phyloP scores from a whole-genome alignment of 495 filamentous ascomycete species.

The Penicillium psychrofluorescens region DNA sequence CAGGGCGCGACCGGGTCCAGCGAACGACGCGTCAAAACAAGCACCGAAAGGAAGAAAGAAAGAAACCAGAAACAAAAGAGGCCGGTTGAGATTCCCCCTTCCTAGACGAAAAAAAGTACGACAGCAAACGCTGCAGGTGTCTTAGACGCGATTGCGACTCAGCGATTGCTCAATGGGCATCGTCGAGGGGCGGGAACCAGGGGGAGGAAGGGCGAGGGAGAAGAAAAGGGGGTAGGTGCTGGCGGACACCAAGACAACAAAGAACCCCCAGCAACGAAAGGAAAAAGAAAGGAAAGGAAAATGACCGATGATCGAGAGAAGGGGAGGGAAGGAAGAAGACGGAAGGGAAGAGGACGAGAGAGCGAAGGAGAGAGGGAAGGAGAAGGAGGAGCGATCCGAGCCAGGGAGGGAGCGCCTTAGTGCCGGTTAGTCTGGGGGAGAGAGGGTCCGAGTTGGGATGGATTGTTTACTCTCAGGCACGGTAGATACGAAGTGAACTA shows the following conservation, averaged over 20 bases:
- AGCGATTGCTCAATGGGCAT: no score
- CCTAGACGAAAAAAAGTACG: no score
- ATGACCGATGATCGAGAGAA: not conserved
- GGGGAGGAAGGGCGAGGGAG: not conserved
- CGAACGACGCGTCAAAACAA: conserved; percentile 6
- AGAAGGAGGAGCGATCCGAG: not conserved
- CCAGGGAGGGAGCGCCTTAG: conserved; percentile 2
- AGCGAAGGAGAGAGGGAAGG: conserved; percentile 10
- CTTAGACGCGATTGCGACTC: no score
- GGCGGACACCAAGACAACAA: not conserved
- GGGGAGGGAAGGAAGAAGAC: conserved; percentile 1
- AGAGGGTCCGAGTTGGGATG: conserved; percentile 10
- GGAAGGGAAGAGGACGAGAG: conserved; percentile 4
- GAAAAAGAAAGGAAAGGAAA: conserved; percentile 4
- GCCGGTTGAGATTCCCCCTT: not conserved
- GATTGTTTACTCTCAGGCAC: no score
- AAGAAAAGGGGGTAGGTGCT: not conserved
- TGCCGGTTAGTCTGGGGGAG: conserved; percentile 18
- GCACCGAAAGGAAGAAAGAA: conserved; percentile 3
- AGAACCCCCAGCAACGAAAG: not conserved
- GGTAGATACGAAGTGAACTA: no score
- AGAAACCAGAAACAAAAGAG: conserved; percentile 8
- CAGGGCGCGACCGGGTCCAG: conserved; percentile 49
- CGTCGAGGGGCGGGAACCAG: no score
- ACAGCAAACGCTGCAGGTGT: no score